These are phyloP conservation scores for Articulospora tetracladia DNA, from an alignment of 495 filamentous ascomycete species.

Conservation along the genomic window DNA sequence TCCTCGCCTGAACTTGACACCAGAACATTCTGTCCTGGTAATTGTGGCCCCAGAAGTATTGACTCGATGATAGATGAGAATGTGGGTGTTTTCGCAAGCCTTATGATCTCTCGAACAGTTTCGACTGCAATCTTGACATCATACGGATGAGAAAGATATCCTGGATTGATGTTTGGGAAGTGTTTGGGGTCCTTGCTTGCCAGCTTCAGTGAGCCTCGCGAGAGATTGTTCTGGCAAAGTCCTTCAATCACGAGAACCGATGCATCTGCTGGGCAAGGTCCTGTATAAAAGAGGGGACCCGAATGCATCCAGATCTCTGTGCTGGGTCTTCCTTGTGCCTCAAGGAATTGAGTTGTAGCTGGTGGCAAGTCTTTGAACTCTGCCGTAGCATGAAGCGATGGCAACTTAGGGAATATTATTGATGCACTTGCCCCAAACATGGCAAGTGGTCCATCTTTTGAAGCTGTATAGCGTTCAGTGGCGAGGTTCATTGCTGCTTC, in stretches of 20 bases:
- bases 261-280: background rate
- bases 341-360: no score
- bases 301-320: background rate
- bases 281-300: background rate
- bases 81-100: slow-evolving; percentile 37
- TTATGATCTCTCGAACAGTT: slow-evolving; percentile 41
- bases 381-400: no score
- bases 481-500: background rate
- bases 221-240: slow-evolving; percentile 34
- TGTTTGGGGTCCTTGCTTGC: slow-evolving; percentile 29
- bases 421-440: background rate
- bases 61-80: slow-evolving; percentile 44
- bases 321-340: no score
- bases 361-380: no score
- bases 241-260: background rate
- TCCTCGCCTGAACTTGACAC: slow-evolving; percentile 38
- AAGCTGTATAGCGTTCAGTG: background rate
- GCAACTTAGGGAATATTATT: background rate
- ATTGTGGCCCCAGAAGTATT: slow-evolving; percentile 36
- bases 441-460: background rate
- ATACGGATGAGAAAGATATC: slow-evolving; percentile 30
- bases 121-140: slow-evolving; percentile 37
- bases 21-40: no score
- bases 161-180: slow-evolving; percentile 45
- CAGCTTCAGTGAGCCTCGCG: slow-evolving; percentile 53